Conservation (phyloP, 495 filamentous ascomycete genomes). For the Daldinia childiae region DNA sequence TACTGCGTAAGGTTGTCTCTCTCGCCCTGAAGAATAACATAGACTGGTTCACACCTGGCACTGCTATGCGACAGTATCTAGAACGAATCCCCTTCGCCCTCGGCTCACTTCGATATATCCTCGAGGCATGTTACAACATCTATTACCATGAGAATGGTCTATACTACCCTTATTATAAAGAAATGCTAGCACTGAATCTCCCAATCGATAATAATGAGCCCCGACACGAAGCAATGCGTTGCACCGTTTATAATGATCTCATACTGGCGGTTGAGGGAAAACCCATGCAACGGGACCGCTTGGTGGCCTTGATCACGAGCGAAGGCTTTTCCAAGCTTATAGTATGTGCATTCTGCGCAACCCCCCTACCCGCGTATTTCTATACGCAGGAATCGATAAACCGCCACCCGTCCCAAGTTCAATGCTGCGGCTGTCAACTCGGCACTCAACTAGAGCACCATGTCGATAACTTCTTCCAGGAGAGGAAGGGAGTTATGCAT, state of each 20-base stretch:
- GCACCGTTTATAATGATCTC: conserved; percentile 30
- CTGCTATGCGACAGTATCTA: conserved; percentile 39
- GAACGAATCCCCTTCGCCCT: conserved; percentile 37
- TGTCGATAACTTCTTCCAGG: conserved; percentile 13
- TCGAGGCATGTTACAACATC: conserved; percentile 25
- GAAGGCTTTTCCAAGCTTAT: neutral
- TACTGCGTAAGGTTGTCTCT: conserved; percentile 5
- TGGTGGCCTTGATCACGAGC: neutral
- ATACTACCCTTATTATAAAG: no score
- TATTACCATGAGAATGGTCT: conserved; percentile 4
- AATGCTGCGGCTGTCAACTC: conserved; percentile 37
- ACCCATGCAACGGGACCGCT: neutral
- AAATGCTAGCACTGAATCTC: no score
- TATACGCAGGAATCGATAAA: neutral
- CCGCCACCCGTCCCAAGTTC: neutral
- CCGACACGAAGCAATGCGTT: conserved; percentile 3
- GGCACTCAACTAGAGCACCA: neutral
- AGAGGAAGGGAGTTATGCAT: neutral
- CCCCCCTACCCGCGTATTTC: conserved; percentile 28
- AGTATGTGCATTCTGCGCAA: conserved; percentile 12
- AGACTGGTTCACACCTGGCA: conserved; percentile 40
- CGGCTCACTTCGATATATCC: conserved; percentile 18
- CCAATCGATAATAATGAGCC: neutral
- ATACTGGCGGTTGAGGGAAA: conserved; percentile 24
- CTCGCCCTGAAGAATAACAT: conserved; percentile 12